Base-by-base conservation (phyloP, 495 filamentous ascomycete species). In the Aspergillus steynii region DNA sequence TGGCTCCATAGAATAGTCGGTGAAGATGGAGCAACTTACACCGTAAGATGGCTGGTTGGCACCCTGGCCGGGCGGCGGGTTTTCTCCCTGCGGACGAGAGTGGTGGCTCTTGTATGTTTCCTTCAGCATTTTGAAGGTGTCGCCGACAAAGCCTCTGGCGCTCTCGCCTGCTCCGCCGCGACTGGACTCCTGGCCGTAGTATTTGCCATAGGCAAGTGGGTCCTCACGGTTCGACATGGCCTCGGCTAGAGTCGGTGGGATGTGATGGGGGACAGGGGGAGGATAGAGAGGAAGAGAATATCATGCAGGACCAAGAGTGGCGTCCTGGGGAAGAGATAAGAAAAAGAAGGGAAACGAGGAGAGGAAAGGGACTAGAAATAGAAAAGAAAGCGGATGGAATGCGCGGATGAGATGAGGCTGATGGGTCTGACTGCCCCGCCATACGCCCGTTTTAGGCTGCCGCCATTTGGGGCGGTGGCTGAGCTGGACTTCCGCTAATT, bases 201-300 rank as follows among this genome's bases (percentile, higher is more conserved):
- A 83, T 20, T 80, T 77, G 68, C 84, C 84, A 66, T 86, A 86
- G 50, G 83, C 84, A 68, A 86, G 65, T 25, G 67, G 66, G 62
- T 86, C 82, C 64, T 85, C 77, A 32, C 67, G 66, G 26, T 74
- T 61, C 31, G 80, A 79, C 80, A 82, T 82, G 42, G 49, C 48
- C 54, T 5, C 34, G 37, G 37, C 37, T 42, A 42, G 10, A 14
- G 37, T 42, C 37, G 37, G 12, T 42, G 9, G 37, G 37, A 42
- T 42, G 37, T 10, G 37, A 42, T 14, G 9, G 9, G 37, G 37
- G 12, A 2, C 9, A 42, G 7, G 10, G 37, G 31, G 5, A 9
- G 31, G 5, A 7, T 9, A 34, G 31, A 34, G 6, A 34, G 5
- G 3, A 34, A 42, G 9, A 42, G 37, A 14, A 42, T 8, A 42